A percentile compares a stretch with the other conserved stretches of the same genome.
phyloP scores from a whole-genome alignment of 2,329 filamentous ascomycete genomes.

The Fusarium luffae region DNA sequence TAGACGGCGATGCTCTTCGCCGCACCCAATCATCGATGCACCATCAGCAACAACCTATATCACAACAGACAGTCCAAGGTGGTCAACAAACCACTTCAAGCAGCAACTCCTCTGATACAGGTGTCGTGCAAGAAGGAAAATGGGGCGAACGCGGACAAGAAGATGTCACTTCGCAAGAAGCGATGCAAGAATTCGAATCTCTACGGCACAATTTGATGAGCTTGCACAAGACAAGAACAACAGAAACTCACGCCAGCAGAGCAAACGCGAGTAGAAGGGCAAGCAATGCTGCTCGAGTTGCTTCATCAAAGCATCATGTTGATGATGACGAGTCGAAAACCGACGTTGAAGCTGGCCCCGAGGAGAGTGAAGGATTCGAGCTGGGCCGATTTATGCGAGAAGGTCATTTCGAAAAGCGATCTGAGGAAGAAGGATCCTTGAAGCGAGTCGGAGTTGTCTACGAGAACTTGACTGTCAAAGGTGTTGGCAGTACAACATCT shows the following conservation, averaged over 20 bases:
- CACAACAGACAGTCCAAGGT: slow-evolving; percentile 40
- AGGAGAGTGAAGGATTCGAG: slow-evolving; percentile 25
- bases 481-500: slow-evolving; percentile 71
- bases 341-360: slow-evolving; percentile 29
- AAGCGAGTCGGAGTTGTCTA: slow-evolving; percentile 84
- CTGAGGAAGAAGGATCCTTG: slow-evolving; percentile 66
- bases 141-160: slow-evolving; percentile 54
- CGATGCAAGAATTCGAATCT: slow-evolving; percentile 51
- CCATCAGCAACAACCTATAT: slow-evolving; percentile 26
- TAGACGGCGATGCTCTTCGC: slow-evolving; percentile 49
- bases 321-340: slow-evolving; percentile 54
- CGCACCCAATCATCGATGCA: slow-evolving; percentile 47
- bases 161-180: slow-evolving; percentile 49
- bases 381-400: slow-evolving; percentile 37
- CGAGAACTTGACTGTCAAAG: slow-evolving; percentile 80
- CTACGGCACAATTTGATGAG: slow-evolving; percentile 50
- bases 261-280: slow-evolving; percentile 10
- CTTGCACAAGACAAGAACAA: slow-evolving; percentile 50
- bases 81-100: slow-evolving; percentile 8
- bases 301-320: slow-evolving; percentile 41
- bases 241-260: slow-evolving; percentile 48
- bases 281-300: slow-evolving; percentile 22
- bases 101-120: slow-evolving; percentile 37
- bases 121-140: slow-evolving; percentile 30
- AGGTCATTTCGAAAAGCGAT: slow-evolving; percentile 36